Evolutionary conservation across 768 basidiomycete genomes (phyloP), one percentile per base, ranked within the genome.

Genomic region (Lactifluus volemus): DNA sequence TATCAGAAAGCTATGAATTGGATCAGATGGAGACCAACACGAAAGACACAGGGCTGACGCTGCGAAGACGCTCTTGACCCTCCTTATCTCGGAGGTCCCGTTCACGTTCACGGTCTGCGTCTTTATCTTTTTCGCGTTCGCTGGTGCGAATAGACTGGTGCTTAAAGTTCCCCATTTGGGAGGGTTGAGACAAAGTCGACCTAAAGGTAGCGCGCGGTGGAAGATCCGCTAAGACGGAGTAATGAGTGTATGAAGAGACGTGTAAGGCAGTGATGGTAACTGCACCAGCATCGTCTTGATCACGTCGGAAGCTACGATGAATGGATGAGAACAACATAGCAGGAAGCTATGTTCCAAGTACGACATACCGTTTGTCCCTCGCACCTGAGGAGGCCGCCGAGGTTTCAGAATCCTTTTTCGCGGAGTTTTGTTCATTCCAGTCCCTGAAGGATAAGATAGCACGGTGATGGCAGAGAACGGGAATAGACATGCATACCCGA

Each of bases 111-210:
- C 72, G 74, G 60, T 79, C 85, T 8, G 71, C 34, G 11, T 75
- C 74, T 49, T 69, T 70, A 38, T 75, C 75, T 49, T 67, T 64
- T 17, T 73, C 73, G 42, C 85, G 80, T 70, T 89, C 88, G 47
- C 75, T 78, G 15, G 81, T 76, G 55, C 89, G 87, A 67, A 86
- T 73, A 11, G 90, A 89, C 66, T 93, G 91, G 68, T 92, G 91
- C 70, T 90, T 89, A 73, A 93, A 93, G 70, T 91, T 92, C 51
- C 91, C 91, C 91, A 93, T 93, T 74, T 92, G 90, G 39, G 91
- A 89, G 30, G 89, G 88, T 67, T 93, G 90, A 29, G 88, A 81
- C 52, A 88, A 76, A 14, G 82, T 77, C 12, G 88, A 80, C 34
- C 88, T 83, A 69, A 90, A 92, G 7, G 84, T 79, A 29, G 86